Evolutionary conservation across 768 basidiomycete species (phyloP), one percentile per base, ranked within the genome.

Genomic region (Rhodotorula diobovata): DNA sequence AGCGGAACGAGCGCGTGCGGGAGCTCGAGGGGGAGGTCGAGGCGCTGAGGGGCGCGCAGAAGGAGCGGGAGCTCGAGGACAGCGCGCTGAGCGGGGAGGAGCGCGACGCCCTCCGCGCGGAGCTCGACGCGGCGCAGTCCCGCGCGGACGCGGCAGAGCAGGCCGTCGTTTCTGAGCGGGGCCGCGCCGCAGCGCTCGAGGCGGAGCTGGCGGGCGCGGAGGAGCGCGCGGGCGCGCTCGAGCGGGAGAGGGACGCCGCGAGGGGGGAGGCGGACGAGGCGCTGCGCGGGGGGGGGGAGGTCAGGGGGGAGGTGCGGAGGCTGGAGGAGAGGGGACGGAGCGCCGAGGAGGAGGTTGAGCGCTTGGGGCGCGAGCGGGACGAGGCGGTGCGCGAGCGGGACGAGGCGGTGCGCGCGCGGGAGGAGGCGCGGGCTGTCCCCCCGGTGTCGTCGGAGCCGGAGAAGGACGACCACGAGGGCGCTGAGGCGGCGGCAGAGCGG

Each of bases 341-440:
- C 25, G 48, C 25, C 48, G 48, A 25, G 48, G 48, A 28, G 23
- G 48, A 50, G 25, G 48, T 12, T n/a, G n/a, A n/a, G n/a, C n/a
- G n/a, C n/a, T n/a, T n/a, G 25, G 9, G 25, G 48, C 48, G 48
- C 1, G 23, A 11, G n/a, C n/a, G n/a, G 93, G 45, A 86, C 92
- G 87, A 86, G 84, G 39, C 23, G 48, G 2, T 50, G 25, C 23
- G 25, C 10, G 87, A 89, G n/a, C 81, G 93, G 70, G 88, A 92
- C 72, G 90, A 92, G 80, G 88, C 92, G 86, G 85, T 89, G 41
- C 86, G 89, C 51, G 92, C 92, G 82, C 41, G 30, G 15, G 58
- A 41, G 41, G 41, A 28, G 41, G 39, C 39, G 25, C 58, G 45
- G 58, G 20, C 16, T 11, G 58, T n/a, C 11, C 3, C 21, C n/a